Evolutionary conservation across 1,139 yeast genomes (phyloP).

Genomic region (Fermentozyma sake): DNA sequence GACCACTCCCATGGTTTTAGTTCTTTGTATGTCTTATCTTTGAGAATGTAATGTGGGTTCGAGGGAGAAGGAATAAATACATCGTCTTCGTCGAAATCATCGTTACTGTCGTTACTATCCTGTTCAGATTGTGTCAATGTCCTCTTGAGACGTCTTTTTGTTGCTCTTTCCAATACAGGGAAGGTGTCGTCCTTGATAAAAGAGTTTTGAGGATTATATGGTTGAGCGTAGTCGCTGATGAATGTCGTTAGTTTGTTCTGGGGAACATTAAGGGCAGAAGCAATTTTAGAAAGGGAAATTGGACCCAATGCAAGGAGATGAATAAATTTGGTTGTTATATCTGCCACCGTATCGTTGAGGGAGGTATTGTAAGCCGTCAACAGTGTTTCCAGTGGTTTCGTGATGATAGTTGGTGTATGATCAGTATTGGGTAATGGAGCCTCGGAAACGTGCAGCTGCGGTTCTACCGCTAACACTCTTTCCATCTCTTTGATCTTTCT

Average conservation of each 20-base stretch:
- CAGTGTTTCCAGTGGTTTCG: constrained; percentile 1
- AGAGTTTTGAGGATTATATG: constrained; percentile 28
- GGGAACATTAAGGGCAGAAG: constrained; percentile 8
- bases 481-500: constrained; percentile 22
- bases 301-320: constrained; percentile 41
- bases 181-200: constrained; percentile 32
- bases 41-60: constrained; percentile 21
- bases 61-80: constrained; percentile 8
- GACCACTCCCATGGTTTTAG: constrained; percentile 39
- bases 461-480: constrained; percentile 5
- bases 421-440: constrained; percentile 1
- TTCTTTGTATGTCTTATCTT: constrained; percentile 42
- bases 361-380: constrained; percentile 13
- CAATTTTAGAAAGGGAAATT: constrained; percentile 15
- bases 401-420: constrained; percentile 4
- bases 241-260: constrained; percentile 4
- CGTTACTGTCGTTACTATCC: constrained; percentile 5
- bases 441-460: background rate
- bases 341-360: constrained; percentile 18
- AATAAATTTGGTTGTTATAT: constrained; percentile 23
- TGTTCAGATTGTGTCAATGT: constrained; percentile 2
- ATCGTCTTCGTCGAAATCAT: constrained; percentile 9
- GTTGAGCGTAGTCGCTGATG: constrained; percentile 21
- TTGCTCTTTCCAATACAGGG: constrained; percentile 18
- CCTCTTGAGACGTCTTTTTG: constrained; percentile 6